Conservation (phyloP, 2,329 filamentous ascomycete species). For the Ophiostoma montium region DNA sequence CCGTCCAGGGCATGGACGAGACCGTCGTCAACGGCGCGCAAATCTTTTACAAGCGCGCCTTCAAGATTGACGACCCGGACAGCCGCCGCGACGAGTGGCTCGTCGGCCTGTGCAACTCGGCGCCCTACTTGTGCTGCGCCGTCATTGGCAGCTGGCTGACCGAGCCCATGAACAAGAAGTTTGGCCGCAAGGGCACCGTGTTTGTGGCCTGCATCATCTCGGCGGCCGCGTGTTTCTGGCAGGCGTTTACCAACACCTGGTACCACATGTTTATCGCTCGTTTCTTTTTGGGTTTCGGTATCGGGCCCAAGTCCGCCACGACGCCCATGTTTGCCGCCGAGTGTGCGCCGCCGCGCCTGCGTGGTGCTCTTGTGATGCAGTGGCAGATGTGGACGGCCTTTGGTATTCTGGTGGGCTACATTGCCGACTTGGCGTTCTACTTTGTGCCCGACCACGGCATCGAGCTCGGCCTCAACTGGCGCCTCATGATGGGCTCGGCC, state of each 20-base stretch:
- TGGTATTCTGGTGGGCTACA: conserved; percentile 41
- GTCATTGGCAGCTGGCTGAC: conserved; percentile 61
- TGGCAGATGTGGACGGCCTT: conserved; percentile 32
- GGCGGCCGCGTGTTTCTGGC: conserved; percentile 26
- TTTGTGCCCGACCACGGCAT: conserved; percentile 38
- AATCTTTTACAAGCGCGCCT: conserved; percentile 46
- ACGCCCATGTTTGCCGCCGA: conserved; percentile 53
- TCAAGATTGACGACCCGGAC: conserved; percentile 40
- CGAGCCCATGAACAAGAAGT: conserved; percentile 53
- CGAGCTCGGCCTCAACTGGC: conserved; percentile 44
- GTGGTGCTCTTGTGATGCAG: conserved; percentile 56
- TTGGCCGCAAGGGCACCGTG: conserved; percentile 58
- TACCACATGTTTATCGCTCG: conserved; percentile 59
- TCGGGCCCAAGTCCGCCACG: conserved; percentile 56
- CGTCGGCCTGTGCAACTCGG: conserved; percentile 45
- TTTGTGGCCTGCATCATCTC: conserved; percentile 47
- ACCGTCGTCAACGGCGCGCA: conserved; percentile 57
- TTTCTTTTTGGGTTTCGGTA: conserved; percentile 55
- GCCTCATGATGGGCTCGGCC: conserved; percentile 53
- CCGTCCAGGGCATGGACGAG: conserved; percentile 60
- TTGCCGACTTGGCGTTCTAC: conserved; percentile 47
- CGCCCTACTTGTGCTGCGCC: conserved; percentile 52
- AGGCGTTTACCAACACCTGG: conserved; percentile 33
- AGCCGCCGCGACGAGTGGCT: conserved; percentile 38
- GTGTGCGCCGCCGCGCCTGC: conserved; percentile 46